Evolutionary conservation across 495 filamentous ascomycete genomes (phyloP).

Genomic region (Talaromyces stipitatus): DNA sequence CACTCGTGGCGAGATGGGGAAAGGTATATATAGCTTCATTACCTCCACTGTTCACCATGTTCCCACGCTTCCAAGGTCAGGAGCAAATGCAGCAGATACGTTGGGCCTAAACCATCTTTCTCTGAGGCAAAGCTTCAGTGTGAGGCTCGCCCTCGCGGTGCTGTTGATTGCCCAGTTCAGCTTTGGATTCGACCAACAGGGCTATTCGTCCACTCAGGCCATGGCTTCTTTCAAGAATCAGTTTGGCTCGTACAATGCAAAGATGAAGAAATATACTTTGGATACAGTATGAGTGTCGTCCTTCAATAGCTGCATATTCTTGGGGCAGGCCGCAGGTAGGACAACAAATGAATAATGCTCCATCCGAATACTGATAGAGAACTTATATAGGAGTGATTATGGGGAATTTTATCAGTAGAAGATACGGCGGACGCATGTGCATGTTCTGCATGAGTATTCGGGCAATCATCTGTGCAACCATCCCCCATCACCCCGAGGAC

Average conservation of each 20-base stretch:
- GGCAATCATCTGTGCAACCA: conserved; percentile 20
- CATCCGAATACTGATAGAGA: background rate
- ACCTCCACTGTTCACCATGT: background rate
- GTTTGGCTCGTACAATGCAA: conserved; percentile 18
- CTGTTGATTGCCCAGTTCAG: conserved; percentile 17
- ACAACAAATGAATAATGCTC: background rate
- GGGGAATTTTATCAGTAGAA: conserved; percentile 19
- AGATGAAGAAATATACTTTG: conserved; percentile 10
- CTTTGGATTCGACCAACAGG: conserved; percentile 22
- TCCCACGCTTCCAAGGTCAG: background rate
- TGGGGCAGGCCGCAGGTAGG: conserved; percentile 18
- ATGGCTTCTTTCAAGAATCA: conserved; percentile 17
- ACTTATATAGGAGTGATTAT: background rate
- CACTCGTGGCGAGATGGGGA: too few species aligned
- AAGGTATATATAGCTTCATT: too few species aligned
- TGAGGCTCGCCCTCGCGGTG: background rate
- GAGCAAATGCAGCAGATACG: background rate
- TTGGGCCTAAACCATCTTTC: background rate
- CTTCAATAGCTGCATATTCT: conserved; percentile 19
- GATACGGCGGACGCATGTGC: conserved; percentile 23
- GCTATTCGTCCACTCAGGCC: conserved; percentile 14
- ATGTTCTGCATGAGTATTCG: conserved; percentile 26
- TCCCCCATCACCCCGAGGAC: conserved; percentile 20
- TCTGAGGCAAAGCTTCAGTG: background rate
- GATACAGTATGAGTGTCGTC: conserved; percentile 15